Evolutionary conservation across 352 stramenopile species (phyloP).

Genomic region (Phytophthora rubi): DNA sequence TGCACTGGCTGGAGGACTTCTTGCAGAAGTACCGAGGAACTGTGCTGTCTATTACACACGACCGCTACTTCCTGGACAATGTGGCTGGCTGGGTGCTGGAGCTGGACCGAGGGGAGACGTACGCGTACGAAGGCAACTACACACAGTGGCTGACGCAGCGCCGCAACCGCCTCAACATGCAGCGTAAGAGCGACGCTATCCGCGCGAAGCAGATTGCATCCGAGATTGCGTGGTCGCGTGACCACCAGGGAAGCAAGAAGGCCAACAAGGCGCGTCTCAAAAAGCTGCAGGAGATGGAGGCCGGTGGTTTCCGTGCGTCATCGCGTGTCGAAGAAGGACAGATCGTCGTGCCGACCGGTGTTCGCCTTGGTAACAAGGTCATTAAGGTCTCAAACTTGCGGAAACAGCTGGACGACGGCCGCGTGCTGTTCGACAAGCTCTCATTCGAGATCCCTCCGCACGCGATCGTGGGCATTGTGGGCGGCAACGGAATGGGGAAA

Average conservation of each 20-base stretch:
- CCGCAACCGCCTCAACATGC: conserved; percentile 93
- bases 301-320: conserved; percentile 52
- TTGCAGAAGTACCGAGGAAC: conserved; percentile 96
- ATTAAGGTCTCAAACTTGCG: conserved; percentile 81
- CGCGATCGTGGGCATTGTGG: conserved; percentile 97
- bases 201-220: conserved; percentile 91
- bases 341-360: conserved; percentile 93
- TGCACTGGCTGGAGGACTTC: conserved; percentile 98
- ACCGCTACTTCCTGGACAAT: conserved; percentile 99
- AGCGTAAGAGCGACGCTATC: conserved; percentile 93
- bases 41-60: conserved; percentile 98
- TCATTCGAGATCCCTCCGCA: conserved; percentile 95
- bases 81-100: conserved; percentile 98
- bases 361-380: conserved; percentile 94
- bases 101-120: conserved; percentile 96
- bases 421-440: conserved; percentile 93
- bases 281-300: conserved; percentile 93
- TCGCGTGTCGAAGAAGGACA: conserved; percentile 81
- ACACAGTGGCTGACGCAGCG: conserved; percentile 96
- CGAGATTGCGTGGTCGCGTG: conserved; percentile 96
- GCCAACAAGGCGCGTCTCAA: conserved; percentile 93
- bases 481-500: conserved; percentile 98
- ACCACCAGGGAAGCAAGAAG: conserved; percentile 84
- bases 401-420: conserved; percentile 77
- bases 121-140: conserved; percentile 99